These are phyloP conservation scores for Artemisia annua DNA, from an alignment of 129 eudicot genomes.

Conservation along the genomic window DNA sequence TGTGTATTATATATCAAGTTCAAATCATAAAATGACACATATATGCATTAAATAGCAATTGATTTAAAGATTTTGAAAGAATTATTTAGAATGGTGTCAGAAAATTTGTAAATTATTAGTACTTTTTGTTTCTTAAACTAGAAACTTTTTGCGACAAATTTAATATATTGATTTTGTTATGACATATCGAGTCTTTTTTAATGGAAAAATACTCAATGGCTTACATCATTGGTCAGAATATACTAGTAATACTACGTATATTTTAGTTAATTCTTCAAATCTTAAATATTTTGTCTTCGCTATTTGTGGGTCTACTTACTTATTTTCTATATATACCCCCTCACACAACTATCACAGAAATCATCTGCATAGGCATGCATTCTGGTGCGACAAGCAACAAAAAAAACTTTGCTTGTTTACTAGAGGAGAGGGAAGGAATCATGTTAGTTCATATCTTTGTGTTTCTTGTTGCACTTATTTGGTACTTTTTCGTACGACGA, in stretches of 20 bases:
- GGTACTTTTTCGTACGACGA: conserved; percentile 33
- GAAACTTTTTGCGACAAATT: neutral
- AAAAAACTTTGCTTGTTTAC: neutral
- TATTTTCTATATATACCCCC: conserved; percentile 38
- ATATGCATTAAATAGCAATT: no score
- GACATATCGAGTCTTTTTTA: conserved; percentile 18
- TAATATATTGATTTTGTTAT: neutral
- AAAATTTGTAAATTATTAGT: no score
- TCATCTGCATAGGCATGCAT: conserved; percentile 26
- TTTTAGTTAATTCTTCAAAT: neutral
- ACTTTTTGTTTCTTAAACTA: no score
- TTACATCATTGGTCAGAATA: neutral
- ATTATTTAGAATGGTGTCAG: no score
- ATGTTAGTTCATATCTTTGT: conserved; percentile 29
- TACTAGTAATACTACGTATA: neutral
- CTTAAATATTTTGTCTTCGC: conserved; percentile 17
- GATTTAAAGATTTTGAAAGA: no score
- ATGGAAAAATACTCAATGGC: conserved; percentile 4
- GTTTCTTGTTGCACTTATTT: conserved; percentile 38
- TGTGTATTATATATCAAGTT: no score
- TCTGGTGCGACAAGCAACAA: conserved; percentile 9
- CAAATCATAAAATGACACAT: no score
- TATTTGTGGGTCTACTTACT: neutral
- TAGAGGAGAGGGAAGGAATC: conserved; percentile 22
- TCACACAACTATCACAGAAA: conserved; percentile 17